These are phyloP conservation scores for Tephrocybe sp. DNA, from an alignment of 768 basidiomycete genomes.

Conservation along the genomic window DNA sequence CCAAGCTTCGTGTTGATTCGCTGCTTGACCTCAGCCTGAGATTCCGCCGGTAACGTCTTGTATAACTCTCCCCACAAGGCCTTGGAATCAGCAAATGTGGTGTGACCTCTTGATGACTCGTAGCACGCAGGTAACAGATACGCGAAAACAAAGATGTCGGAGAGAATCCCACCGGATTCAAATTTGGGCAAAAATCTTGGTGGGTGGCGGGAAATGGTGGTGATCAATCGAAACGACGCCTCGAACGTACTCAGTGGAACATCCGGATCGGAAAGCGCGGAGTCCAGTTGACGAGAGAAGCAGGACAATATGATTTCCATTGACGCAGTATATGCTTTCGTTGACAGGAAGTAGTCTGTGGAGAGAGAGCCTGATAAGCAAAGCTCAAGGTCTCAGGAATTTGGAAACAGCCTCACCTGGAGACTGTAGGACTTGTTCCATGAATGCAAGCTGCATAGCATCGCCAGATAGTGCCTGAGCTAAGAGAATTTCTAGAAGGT, in stretches of 20 bases:
- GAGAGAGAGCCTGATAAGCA: too few species aligned
- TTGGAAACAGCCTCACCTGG: too few species aligned
- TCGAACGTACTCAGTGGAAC: conserved; percentile 21
- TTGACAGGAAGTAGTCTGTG: conserved; percentile 37
- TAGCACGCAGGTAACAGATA: conserved; percentile 42
- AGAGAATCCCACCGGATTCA: conserved; percentile 28
- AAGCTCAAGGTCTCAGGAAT: too few species aligned
- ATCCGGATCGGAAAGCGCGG: conserved; percentile 28
- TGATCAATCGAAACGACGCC: conserved; percentile 31
- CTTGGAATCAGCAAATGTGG: conserved; percentile 25
- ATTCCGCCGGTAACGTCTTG: conserved; percentile 18
- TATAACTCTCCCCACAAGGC: conserved; percentile 36
- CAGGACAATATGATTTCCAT: conserved; percentile 31
- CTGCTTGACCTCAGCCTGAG: conserved; percentile 24
- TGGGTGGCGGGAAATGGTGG: conserved; percentile 22
- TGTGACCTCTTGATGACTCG: conserved; percentile 16
- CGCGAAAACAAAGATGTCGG: conserved; percentile 46
- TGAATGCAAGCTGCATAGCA: conserved; percentile 26
- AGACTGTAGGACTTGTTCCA: conserved; percentile 37
- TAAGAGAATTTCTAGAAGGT: conserved; percentile 36
- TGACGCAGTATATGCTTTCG: conserved; percentile 29
- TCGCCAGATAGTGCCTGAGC: conserved; percentile 32
- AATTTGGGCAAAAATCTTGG: conserved; percentile 13
- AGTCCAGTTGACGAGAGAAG: conserved; percentile 34
- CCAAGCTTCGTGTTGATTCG: conserved; percentile 42